Conservation (phyloP, 352 stramenopile genomes). For the Pythium oligandrum region DNA sequence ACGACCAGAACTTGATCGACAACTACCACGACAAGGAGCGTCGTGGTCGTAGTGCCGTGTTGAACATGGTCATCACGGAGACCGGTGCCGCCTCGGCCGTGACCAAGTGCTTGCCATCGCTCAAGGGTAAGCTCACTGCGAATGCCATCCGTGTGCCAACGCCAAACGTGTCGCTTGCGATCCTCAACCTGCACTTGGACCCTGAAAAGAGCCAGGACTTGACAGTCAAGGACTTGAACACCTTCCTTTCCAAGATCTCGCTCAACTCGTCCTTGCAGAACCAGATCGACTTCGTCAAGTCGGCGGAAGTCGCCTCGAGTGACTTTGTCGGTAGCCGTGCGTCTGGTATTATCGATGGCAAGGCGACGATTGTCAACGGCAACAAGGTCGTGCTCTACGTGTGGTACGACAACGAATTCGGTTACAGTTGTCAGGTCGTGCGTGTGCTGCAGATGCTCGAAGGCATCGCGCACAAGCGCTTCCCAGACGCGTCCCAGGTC, state of each 20-base stretch:
- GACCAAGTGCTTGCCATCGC: constrained; percentile 88
- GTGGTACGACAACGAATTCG: constrained; percentile 91
- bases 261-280: constrained; percentile 83
- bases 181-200: constrained; percentile 92
- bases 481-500: constrained; percentile 61
- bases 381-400: constrained; percentile 87
- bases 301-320: constrained; percentile 71
- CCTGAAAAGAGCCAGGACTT: constrained; percentile 64
- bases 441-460: constrained; percentile 77
- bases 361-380: constrained; percentile 80
- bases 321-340: constrained; percentile 82
- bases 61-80: constrained; percentile 90
- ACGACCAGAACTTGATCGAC: constrained; percentile 88
- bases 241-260: constrained; percentile 73
- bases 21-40: constrained; percentile 88
- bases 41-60: constrained; percentile 74
- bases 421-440: constrained; percentile 86
- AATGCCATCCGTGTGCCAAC: constrained; percentile 98
- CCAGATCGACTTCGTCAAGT: constrained; percentile 87
- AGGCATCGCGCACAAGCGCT: constrained; percentile 68
- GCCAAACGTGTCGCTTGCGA: constrained; percentile 97
- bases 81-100: constrained; percentile 79
- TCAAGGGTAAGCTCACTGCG: constrained; percentile 97
- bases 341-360: constrained; percentile 71
- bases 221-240: constrained; percentile 70